Evolutionary conservation across 208 protist species (phyloP), one percentile per base, ranked within the genome.

Genomic region (Leishmania major): DNA sequence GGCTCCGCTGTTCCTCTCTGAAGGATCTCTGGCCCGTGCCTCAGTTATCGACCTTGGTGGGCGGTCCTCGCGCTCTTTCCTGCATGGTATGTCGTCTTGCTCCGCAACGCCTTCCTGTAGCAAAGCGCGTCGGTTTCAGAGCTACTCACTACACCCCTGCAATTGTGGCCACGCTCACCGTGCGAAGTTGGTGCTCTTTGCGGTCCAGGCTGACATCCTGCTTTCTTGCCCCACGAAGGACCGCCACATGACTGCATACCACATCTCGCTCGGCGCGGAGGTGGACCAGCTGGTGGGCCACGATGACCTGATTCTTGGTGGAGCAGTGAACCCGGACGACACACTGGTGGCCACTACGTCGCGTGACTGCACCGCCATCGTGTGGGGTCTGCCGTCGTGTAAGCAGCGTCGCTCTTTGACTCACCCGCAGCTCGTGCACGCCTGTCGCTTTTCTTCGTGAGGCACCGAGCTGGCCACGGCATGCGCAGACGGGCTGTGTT

Each of bases 361-460:
- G n/a, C 74, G 76, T 3, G 86, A 87, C 72, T 45, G 71, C 79
- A 82, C 75, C 47, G 77, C 55, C 11, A 83, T 89, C 40, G 28
- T 89, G 59, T 87, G 86, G 83, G 83, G 87, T n/a, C 70, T 81
- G 37, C 70, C 62, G 15, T 87, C 79, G 43, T 83, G 79, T 67
- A 84, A 87, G 80, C 85, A 84, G 82, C 83, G 79, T 19, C 72
- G 60, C 60, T 84, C 86, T n/a, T 73, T 89, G 5, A 47, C 83
- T 45, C 86, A 89, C 80, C 86, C 83, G 15, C 35, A 73, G 57
- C 57, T 72, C 25, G 83, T 87, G 3, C 64, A 80, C 40, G 72
- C 82, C 25, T 89, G 86, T 71, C 77, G 77, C 70, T 89, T 89
- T 74, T 80, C 57, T 19, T 31, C 78, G 3, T 25, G 28, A 31